Base-by-base conservation (phyloP, 2,329 filamentous ascomycete genomes). In the Claviceps sp. region DNA sequence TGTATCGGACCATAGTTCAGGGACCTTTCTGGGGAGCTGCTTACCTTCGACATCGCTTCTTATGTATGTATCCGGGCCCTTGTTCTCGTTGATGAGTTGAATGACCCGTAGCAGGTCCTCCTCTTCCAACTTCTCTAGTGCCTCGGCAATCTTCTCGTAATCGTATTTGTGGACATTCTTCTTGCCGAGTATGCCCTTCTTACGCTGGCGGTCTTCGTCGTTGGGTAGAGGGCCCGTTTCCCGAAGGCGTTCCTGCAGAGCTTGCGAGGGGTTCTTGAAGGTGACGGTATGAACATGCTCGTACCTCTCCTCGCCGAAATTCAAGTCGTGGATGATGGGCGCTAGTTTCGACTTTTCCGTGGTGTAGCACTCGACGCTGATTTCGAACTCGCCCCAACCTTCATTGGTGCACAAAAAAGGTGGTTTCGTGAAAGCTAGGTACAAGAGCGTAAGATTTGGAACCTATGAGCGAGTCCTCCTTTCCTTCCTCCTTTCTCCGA, bases 301-400 rank as follows among this genome's bases (percentile, higher is more conserved):
- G 68, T 98, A 98, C 56, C 79, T 78, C 55, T 84, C 76, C 58
- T 83, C 77, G 59, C 81, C 77, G 69, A 98, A 98, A 75, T 97
- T 96, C 55, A 98, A 78, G 65, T 98, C 93, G 68, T 98, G 93
- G 49, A 76, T 71, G 57, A 98, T 76, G 55, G 66, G 66, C 14
- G 79, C 75, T 63, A 89, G 80, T 63, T 95, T 91, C 53, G 84
- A 85, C 75, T 96, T 96, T 69, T 93, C 89, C 34, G 85, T 82
- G 44, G 85, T 87, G 64, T 83, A 85, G 60, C 94, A 78, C 56
- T 87, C 81, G 62, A 97, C 93, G 47, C 75, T 77, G 82, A 98
- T 91, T 66, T 97, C 93, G 67, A 98, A 98, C 72, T 97, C 93
- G 63, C 93, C 93, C 93, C 93, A 98, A 60, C 93, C 93, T 70